Percentiles rank a stretch among this genome's conserved stretches.
Evolutionary conservation across 192 early-diverging fungal genomes (phyloP).

Genomic region (Backusella luteola): DNA sequence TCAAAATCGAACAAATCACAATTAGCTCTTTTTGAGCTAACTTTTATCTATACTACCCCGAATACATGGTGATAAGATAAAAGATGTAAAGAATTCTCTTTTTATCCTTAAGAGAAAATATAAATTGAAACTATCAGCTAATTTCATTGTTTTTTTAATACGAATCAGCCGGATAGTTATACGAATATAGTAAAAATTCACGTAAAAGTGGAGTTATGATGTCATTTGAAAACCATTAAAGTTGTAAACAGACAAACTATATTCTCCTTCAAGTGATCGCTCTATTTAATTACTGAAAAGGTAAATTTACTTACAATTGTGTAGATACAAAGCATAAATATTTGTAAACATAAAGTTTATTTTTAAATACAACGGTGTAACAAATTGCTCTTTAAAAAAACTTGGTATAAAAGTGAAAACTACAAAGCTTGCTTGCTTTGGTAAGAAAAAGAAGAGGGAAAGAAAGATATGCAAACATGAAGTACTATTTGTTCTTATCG

Average conservation of each 20-base stretch:
- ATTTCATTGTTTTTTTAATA: too few relatives aligned
- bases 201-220: background rate
- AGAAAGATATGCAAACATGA: background rate
- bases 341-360: background rate
- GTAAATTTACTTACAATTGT: background rate
- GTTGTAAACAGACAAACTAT: background rate
- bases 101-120: background rate
- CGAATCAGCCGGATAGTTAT: background rate
- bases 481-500: background rate
- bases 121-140: background rate
- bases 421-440: background rate
- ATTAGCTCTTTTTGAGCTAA: background rate
- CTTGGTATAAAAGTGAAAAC: background rate
- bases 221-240: background rate
- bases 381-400: background rate
- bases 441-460: background rate
- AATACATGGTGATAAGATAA: too few relatives aligned
- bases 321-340: background rate
- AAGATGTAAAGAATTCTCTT: background rate
- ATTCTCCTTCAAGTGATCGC: background rate
- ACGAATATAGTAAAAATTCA: background rate
- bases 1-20: background rate
- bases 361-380: constrained; percentile 4
- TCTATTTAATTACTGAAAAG: background rate
- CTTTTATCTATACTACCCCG: too few relatives aligned